phyloP scores from a whole-genome alignment of 2,329 filamentous ascomycete species.

The Exophiala aquamarina region DNA sequence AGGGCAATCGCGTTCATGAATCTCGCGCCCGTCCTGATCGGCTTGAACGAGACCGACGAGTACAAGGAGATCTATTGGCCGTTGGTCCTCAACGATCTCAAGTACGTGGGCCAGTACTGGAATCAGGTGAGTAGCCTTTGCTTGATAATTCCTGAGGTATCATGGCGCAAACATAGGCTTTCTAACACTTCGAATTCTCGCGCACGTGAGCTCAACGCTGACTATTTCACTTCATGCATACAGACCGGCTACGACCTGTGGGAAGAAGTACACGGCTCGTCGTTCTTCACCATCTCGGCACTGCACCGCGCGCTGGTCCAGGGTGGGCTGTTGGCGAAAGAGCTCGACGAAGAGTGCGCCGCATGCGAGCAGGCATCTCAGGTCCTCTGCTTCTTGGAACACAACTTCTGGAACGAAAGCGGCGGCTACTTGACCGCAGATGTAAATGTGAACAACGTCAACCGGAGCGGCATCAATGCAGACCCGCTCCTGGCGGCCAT shows the following conservation, averaged over 20 bases:
- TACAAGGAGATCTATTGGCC: slow-evolving; percentile 66
- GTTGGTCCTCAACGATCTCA: slow-evolving; percentile 71
- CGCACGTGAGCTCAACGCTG: too few species aligned
- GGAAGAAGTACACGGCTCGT: slow-evolving; percentile 66
- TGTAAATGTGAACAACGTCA: slow-evolving; percentile 59
- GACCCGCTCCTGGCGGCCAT: slow-evolving; percentile 69
- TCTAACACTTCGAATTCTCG: neutral
- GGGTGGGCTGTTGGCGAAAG: slow-evolving; percentile 63
- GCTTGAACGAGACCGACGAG: slow-evolving; percentile 37
- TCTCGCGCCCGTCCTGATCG: slow-evolving; percentile 22
- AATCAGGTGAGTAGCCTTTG: slow-evolving; percentile 44
- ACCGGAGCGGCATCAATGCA: slow-evolving; percentile 68
- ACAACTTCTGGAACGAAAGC: slow-evolving; percentile 63
- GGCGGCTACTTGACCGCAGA: slow-evolving; percentile 67
- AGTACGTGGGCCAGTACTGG: slow-evolving; percentile 73
- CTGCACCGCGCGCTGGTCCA: slow-evolving; percentile 62
- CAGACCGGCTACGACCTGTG: slow-evolving; percentile 16
- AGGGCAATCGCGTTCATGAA: slow-evolving; percentile 36
- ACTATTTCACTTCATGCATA: too few species aligned
- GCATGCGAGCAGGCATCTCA: slow-evolving; percentile 68
- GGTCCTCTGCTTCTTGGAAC: slow-evolving; percentile 69
- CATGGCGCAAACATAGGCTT: too few species aligned
- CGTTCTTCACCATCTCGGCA: slow-evolving; percentile 72
- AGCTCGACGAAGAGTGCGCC: slow-evolving; percentile 61
- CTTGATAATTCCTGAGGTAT: slow-evolving; percentile 40